Conservation (phyloP, 2,329 filamentous ascomycete genomes). For the Colletotrichum plurivorum region DNA sequence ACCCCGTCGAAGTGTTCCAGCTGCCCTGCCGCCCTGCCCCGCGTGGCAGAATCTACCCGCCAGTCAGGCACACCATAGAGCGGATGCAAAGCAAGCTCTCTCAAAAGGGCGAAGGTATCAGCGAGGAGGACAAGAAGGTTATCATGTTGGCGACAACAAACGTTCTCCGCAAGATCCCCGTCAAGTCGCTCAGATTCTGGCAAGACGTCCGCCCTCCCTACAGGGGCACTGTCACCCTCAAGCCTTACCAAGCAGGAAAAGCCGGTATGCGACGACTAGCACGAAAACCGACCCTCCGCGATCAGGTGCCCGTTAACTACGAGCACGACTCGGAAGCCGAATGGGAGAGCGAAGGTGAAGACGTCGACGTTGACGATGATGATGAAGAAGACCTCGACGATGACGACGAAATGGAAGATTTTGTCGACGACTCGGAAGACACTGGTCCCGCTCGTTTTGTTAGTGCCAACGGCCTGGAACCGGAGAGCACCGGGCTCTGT, state of each 20-base stretch:
- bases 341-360: slow-evolving; percentile 83
- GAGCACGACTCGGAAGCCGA: slow-evolving; percentile 90
- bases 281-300: slow-evolving; percentile 66
- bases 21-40: slow-evolving; percentile 54
- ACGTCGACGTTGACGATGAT: slow-evolving; percentile 77
- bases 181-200: slow-evolving; percentile 74
- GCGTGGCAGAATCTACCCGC: slow-evolving; percentile 64
- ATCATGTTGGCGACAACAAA: slow-evolving; percentile 51
- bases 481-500: slow-evolving; percentile 83
- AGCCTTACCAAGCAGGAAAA: slow-evolving; percentile 60
- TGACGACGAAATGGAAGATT: slow-evolving; percentile 92
- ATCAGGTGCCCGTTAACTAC: slow-evolving; percentile 77
- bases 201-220: slow-evolving; percentile 80
- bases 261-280: slow-evolving; percentile 66
- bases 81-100: slow-evolving; percentile 62
- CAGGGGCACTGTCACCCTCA: slow-evolving; percentile 78
- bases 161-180: slow-evolving; percentile 67
- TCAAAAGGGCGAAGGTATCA: slow-evolving; percentile 53
- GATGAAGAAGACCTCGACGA: slow-evolving; percentile 79
- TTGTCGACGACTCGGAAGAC: slow-evolving; percentile 90
- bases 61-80: slow-evolving; percentile 74
- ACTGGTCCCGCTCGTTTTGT: slow-evolving; percentile 66
- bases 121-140: slow-evolving; percentile 53
- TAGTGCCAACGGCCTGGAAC: slow-evolving; percentile 80
- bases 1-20: slow-evolving; percentile 62